These are phyloP conservation scores for Cicer chorassanicum DNA, from an alignment of 306 rosid species.

Conservation along the genomic window DNA sequence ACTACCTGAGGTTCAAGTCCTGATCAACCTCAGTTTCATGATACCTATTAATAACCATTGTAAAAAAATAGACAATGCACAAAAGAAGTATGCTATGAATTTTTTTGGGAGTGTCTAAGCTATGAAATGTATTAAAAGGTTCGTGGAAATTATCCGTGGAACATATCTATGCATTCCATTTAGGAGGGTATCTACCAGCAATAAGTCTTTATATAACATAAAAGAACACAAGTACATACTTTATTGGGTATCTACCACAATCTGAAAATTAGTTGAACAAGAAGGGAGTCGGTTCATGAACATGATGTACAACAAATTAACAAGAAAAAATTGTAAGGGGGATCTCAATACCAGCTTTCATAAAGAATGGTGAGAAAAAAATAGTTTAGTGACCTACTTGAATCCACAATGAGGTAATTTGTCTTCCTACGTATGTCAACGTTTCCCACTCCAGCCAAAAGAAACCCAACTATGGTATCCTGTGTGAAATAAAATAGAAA, in stretches of 20 bases:
- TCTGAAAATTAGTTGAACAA: conserved; percentile 20
- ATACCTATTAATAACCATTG: conserved; percentile 17
- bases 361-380: not conserved
- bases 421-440: conserved; percentile 94
- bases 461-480: conserved; percentile 94
- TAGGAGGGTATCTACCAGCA: not conserved
- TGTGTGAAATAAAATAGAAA: conserved; percentile 42
- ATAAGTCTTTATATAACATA: conserved; percentile 10
- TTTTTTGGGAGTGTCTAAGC: conserved; percentile 31
- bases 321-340: conserved; percentile 33
- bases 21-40: conserved; percentile 26
- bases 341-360: conserved; percentile 6
- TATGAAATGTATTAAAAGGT: conserved; percentile 14
- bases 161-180: not conserved
- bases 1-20: conserved; percentile 5
- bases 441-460: conserved; percentile 96
- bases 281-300: conserved; percentile 13
- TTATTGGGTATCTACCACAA: conserved; percentile 30
- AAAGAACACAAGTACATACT: not conserved
- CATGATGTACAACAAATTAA: conserved; percentile 3
- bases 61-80: conserved; percentile 12
- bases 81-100: not conserved
- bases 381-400: conserved; percentile 62
- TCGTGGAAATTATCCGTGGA: not conserved
- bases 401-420: conserved; percentile 89